Conservation (phyloP, 2,329 filamentous ascomycete genomes). For the Trichothecium roseum region DNA sequence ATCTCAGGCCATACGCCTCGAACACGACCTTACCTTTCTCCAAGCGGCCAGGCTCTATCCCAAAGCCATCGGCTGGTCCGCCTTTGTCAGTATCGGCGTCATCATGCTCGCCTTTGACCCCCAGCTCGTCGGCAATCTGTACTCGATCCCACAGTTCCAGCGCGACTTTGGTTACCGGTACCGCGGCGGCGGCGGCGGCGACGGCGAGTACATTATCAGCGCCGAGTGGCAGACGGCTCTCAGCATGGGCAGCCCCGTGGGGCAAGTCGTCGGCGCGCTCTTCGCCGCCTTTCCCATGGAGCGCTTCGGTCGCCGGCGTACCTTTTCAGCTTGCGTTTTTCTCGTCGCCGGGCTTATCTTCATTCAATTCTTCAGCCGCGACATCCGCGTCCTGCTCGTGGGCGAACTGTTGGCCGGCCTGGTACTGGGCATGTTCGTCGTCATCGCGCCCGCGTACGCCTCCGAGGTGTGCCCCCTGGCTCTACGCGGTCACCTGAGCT, state of each 20-base stretch:
- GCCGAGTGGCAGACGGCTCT: constrained; percentile 39
- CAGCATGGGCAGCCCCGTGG: constrained; percentile 31
- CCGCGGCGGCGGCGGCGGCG: no score
- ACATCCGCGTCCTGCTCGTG: constrained; percentile 43
- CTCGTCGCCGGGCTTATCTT: constrained; percentile 45
- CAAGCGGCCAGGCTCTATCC: constrained; percentile 32
- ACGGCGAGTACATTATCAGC: constrained; percentile 30
- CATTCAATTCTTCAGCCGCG: constrained; percentile 52
- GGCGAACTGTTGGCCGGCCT: constrained; percentile 52
- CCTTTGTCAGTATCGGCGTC: constrained; percentile 48
- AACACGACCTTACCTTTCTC: constrained; percentile 27
- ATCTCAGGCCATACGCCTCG: constrained; percentile 25
- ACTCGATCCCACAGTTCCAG: constrained; percentile 47
- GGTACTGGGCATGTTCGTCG: constrained; percentile 50
- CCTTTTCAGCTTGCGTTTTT: constrained; percentile 31
- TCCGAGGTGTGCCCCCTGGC: constrained; percentile 50
- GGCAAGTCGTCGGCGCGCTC: constrained; percentile 34
- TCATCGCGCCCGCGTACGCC: constrained; percentile 48
- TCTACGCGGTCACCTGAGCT: constrained; percentile 46
- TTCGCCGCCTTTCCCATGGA: constrained; percentile 19
- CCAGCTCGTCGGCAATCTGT: constrained; percentile 53
- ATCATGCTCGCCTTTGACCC: constrained; percentile 56
- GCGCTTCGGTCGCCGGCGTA: constrained; percentile 31
- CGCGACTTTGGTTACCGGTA: constrained; percentile 43
- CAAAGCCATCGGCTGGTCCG: constrained; percentile 40